A percentile compares a stretch with the other conserved stretches of the same genome.
phyloP scores from a whole-genome alignment of 805 yeast genomes.

The Tetrapisispora iriomotensis region DNA sequence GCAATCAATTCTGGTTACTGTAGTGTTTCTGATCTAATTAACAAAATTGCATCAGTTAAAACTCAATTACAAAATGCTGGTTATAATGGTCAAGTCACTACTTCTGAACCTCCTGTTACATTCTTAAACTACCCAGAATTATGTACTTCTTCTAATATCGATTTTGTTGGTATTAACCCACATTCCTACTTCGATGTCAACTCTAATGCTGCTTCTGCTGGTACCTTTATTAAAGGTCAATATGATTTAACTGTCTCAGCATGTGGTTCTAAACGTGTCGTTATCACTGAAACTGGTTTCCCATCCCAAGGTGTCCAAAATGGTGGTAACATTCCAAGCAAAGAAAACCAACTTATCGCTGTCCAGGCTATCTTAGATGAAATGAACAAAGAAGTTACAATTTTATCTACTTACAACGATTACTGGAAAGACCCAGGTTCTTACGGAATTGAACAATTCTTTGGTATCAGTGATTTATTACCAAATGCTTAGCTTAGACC shows the following conservation, averaged over 20 bases:
- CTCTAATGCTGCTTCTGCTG: conserved; percentile 57
- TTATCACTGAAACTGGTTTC: conserved; percentile 82
- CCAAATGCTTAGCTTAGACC: conserved; percentile 3
- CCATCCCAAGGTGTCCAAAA: conserved; percentile 65
- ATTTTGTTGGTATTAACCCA: conserved; percentile 77
- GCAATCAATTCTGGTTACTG: conserved; percentile 59
- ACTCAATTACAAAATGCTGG: conserved; percentile 54
- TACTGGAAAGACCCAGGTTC: conserved; percentile 80
- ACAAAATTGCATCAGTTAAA: conserved; percentile 59
- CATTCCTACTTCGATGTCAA: conserved; percentile 72
- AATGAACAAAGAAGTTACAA: conserved; percentile 51
- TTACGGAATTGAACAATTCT: conserved; percentile 78
- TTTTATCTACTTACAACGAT: conserved; percentile 76
- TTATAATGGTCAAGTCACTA: conserved; percentile 64
- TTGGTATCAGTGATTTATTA: conserved; percentile 48
- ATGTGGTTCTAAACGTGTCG: conserved; percentile 47
- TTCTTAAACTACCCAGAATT: conserved; percentile 54
- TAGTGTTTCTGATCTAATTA: conserved; percentile 50
- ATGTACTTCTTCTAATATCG: conserved; percentile 63
- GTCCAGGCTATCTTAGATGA: conserved; percentile 50
- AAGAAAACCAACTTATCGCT: conserved; percentile 63
- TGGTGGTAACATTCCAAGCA: conserved; percentile 65
- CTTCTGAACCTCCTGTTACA: conserved; percentile 83
- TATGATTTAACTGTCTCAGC: conserved; percentile 39
- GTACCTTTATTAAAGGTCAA: conserved; percentile 60